Base-by-base conservation (phyloP, 441 rosid species). In the Caryocar brasiliense region DNA sequence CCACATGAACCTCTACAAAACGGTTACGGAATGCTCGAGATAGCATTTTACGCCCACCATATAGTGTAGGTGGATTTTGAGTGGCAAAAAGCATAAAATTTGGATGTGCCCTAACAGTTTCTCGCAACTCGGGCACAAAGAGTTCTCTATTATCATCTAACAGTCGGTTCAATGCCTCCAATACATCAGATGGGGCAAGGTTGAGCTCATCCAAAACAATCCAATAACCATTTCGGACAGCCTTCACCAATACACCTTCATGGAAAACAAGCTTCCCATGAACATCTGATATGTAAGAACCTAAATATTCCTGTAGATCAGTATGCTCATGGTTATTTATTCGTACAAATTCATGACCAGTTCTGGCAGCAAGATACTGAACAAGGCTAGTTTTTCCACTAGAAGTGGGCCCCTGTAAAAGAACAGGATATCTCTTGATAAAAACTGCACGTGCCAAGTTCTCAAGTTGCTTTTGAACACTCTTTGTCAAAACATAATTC, bases 371-470 rank as follows among this genome's bases (percentile, higher is more conserved):
- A 56, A 93, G 99, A 81, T 89, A 86, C 66, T 80, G 87, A 39
- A 93, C 97, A 63, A 93, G 97, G 70, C 99, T 93, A 52, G 99
- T 93, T 61, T 93, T 93, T 40, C 99, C 99, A 73, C 99, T 86
- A 19, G 99, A 93, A 38, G 97, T 89, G 38, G 97, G 97, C 24
- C 99, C 99, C 66, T 93, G 97, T 57, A 93, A 70, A 13, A 93
- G 95, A 65, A 93, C 95, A 40, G 97, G 97, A 56, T 89, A 89
- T 59, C 72, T 84, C 66, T 73, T 86, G 32, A 89, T 70, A 64
- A 79, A 84, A 62, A 86, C 81, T 51, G 96, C 97, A 40, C 86
- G 91, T 0, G 93, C 83, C 75, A 93, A 70, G 67, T 75, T 92
- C 45, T 67, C 70, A 46, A 93, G 91, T 62, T 89, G 96, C 59